Conservation (phyloP, 2,329 filamentous ascomycete genomes). For the Fusarium luffae region DNA sequence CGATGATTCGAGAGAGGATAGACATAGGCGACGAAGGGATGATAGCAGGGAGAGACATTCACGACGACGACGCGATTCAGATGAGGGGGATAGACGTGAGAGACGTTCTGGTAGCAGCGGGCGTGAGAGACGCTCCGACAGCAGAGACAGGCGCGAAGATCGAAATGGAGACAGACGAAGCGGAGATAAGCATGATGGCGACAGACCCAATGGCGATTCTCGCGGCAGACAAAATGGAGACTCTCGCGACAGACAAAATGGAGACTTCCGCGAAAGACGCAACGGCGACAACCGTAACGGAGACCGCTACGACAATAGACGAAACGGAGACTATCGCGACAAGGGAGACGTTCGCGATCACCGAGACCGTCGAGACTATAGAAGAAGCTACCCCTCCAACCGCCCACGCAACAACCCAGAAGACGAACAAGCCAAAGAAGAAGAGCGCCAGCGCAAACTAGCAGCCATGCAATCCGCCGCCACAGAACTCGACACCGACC, state of each 20-base stretch:
- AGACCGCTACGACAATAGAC: constrained; percentile 32
- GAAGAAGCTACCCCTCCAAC: neutral
- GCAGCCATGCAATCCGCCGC: constrained; percentile 80
- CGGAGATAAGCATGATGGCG: neutral
- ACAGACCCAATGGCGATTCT: too few species aligned
- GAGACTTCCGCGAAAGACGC: constrained; percentile 19
- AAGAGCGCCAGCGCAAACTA: constrained; percentile 73
- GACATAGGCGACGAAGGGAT: constrained; percentile 41
- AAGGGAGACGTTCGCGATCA: constrained; percentile 13
- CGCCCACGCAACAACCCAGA: constrained; percentile 36
- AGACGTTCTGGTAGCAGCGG: neutral
- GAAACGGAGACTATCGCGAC: neutral
- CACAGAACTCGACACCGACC: constrained; percentile 74
- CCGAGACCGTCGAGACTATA: constrained; percentile 34
- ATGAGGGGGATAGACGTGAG: constrained; percentile 25
- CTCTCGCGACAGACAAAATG: neutral
- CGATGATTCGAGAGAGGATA: constrained; percentile 47
- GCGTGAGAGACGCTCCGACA: neutral
- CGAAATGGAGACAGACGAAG: neutral
- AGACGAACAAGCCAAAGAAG: constrained; percentile 54
- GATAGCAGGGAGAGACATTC: constrained; percentile 41
- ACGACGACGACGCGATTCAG: constrained; percentile 35
- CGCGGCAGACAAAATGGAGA: neutral
- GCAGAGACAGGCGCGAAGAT: neutral
- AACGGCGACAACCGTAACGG: neutral